Base-by-base conservation (phyloP, 345 rosid species). In the Euphorbia lathyris region DNA sequence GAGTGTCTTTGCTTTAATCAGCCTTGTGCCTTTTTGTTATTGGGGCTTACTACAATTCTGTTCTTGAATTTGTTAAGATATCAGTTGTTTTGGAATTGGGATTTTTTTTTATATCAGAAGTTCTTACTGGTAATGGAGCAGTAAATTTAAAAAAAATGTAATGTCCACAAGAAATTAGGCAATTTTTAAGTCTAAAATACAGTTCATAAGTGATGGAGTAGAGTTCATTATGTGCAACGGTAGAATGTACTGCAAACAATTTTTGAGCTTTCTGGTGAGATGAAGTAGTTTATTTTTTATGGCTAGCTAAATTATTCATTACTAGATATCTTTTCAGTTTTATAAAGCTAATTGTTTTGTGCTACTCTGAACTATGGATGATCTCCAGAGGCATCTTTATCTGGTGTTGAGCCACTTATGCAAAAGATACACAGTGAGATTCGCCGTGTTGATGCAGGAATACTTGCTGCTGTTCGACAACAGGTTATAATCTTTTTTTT, bases 341-440 rank as follows among this genome's bases (percentile, higher is more conserved):
- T 55, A 26, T 22, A n/a, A 50, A 25, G 59, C 20, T 17, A 34
- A 32, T 60, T 7, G 16, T 34, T 10, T 65, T 71, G 45, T 30
- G 68, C 36, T 57, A 22, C 17, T 53, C 71, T 74, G 66, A 53
- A 29, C 17, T 65, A 50, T 34, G 12, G 43, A 76, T 78, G 42
- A 59, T 72, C 56, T 79, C 17, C 96, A 95, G 98, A 95, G 87
- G 94, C 96, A 73, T 95, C 98, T 19, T 84, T 92, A 63, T 85
- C 99, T 80, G 99, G 98, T 22, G 92, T 95, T 57, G 99, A 92
- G 87, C 99, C 97, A 1, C 86, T 95, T 56, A 95, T 92, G 98
- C 97, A 90, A 75, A 95, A 92, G 87, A 90, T 95, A 74, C 98
- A 87, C 62, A 78, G 89, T 65, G 99, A 95, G 86, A 90, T 95